phyloP scores from a whole-genome alignment of 495 filamentous ascomycete genomes.

The Podospora fimiseda region DNA sequence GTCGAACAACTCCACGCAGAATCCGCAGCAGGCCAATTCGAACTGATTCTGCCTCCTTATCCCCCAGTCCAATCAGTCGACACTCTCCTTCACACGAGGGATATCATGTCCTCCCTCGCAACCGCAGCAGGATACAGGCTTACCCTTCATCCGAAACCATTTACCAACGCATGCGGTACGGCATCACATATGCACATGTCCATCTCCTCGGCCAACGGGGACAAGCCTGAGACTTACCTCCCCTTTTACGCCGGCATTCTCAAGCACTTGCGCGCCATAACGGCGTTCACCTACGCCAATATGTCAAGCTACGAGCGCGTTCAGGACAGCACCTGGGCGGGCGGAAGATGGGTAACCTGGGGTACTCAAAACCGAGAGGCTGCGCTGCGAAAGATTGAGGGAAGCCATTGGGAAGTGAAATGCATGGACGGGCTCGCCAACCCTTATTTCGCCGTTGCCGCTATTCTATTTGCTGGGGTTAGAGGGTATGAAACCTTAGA shows the following conservation, averaged over 20 bases:
- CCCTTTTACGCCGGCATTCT: conserved; percentile 64
- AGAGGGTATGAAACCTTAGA: conserved; percentile 47
- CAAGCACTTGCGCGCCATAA: conserved; percentile 55
- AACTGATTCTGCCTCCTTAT: conserved; percentile 64
- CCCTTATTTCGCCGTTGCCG: conserved; percentile 61
- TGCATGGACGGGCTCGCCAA: conserved; percentile 67
- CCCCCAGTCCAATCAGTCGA: conserved; percentile 66
- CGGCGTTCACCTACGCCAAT: conserved; percentile 58
- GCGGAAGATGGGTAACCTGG: conserved; percentile 68
- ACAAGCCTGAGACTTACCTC: conserved; percentile 37
- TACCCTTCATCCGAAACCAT: conserved; percentile 73
- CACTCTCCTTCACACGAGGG: conserved; percentile 62
- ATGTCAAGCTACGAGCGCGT: conserved; percentile 56
- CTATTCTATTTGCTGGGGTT: conserved; percentile 59
- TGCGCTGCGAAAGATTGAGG: conserved; percentile 55
- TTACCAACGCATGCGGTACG: conserved; percentile 51
- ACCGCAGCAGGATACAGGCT: conserved; percentile 56
- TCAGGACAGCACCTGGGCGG: conserved; percentile 64
- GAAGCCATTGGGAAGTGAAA: conserved; percentile 65
- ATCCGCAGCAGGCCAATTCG: conserved; percentile 68
- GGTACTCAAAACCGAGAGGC: conserved; percentile 71
- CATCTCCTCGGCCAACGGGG: conserved; percentile 38
- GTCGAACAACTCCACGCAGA: conserved; percentile 76
- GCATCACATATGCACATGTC: conserved; percentile 66
- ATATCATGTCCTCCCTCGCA: conserved; percentile 56